These are phyloP conservation scores for Lentinula boryana DNA, from an alignment of 768 basidiomycete genomes.

Conservation along the genomic window DNA sequence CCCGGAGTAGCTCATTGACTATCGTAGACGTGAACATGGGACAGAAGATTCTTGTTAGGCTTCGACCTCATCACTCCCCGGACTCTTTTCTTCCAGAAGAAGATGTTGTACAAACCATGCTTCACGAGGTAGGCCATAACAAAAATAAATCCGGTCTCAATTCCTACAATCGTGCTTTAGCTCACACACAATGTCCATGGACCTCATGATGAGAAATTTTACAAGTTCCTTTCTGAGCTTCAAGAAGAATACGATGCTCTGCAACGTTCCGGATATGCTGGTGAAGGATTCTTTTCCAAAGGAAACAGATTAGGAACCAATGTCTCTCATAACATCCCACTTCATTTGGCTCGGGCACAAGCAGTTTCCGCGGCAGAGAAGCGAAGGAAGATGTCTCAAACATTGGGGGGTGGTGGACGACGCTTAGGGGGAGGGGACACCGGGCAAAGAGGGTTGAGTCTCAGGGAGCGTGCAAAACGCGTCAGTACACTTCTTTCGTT, in stretches of 20 bases:
- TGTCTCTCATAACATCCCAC: constrained; percentile 62
- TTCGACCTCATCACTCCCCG: constrained; percentile 64
- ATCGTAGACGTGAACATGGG: constrained; percentile 69
- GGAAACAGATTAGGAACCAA: constrained; percentile 50
- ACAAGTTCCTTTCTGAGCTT: constrained; percentile 63
- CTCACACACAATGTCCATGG: constrained; percentile 87
- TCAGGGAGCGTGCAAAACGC: constrained; percentile 69
- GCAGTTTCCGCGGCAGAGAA: constrained; percentile 82
- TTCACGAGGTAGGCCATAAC: constrained; percentile 65
- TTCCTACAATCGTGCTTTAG: constrained; percentile 26
- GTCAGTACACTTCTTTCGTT: constrained; percentile 28
- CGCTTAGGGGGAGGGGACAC: constrained; percentile 53
- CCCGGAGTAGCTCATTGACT: neutral
- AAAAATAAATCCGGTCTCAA: neutral
- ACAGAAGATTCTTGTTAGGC: constrained; percentile 73
- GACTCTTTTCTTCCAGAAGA: constrained; percentile 74
- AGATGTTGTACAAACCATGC: constrained; percentile 76
- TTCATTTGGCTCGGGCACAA: constrained; percentile 55
- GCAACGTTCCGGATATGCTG: constrained; percentile 75
- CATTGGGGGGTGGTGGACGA: constrained; percentile 40
- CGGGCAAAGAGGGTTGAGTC: constrained; percentile 30
- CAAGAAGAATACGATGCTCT: constrained; percentile 85
- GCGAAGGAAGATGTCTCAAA: constrained; percentile 37
- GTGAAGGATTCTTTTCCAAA: constrained; percentile 75
- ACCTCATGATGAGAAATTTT: constrained; percentile 83